A percentile compares a stretch with the other conserved stretches of the same genome.
Evolutionary conservation across 768 basidiomycete genomes (phyloP).

Genomic region (Boletus barrowsii): DNA sequence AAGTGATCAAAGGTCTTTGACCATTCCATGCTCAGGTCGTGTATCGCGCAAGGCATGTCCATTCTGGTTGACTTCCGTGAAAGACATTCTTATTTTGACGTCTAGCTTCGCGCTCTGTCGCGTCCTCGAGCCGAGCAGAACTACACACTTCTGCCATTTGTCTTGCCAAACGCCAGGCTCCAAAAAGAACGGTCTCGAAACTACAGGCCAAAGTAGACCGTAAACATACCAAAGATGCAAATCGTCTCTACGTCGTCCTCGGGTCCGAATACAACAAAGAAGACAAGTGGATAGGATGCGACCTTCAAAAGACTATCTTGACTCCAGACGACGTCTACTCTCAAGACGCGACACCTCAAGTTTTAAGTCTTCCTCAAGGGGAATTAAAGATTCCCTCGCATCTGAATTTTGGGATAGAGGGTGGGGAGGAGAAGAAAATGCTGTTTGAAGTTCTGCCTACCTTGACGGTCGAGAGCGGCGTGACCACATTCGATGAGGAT

Average conservation of each 20-base stretch:
- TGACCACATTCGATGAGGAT: conserved; percentile 17
- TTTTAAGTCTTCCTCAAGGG: conserved; percentile 33
- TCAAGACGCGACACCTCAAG: conserved; percentile 18
- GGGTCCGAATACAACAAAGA: conserved; percentile 68
- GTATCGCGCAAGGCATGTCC: conserved; percentile 20
- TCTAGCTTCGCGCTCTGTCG: conserved; percentile 38
- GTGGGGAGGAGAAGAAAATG: conserved; percentile 47
- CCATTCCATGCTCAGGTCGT: conserved; percentile 28
- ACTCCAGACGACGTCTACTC: conserved; percentile 46
- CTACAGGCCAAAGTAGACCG: conserved; percentile 43
- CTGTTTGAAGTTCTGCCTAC: conserved; percentile 68
- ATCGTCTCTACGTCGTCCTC: conserved; percentile 65
- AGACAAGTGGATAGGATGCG: conserved; percentile 61
- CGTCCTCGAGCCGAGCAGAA: conserved; percentile 38
- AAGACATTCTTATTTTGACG: neutral
- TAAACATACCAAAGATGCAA: conserved; percentile 35
- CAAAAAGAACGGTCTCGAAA: conserved; percentile 43
- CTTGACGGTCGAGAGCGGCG: conserved; percentile 39
- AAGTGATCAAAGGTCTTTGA: neutral
- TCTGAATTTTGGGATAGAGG: conserved; percentile 64
- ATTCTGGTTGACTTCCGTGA: neutral
- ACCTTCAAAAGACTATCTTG: conserved; percentile 63
- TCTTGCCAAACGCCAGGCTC: conserved; percentile 36
- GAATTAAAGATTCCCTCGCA: conserved; percentile 48
- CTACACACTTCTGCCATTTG: conserved; percentile 50